These are phyloP conservation scores for Aspergillus ustus DNA, from an alignment of 2,329 filamentous ascomycete species.

Conservation along the genomic window DNA sequence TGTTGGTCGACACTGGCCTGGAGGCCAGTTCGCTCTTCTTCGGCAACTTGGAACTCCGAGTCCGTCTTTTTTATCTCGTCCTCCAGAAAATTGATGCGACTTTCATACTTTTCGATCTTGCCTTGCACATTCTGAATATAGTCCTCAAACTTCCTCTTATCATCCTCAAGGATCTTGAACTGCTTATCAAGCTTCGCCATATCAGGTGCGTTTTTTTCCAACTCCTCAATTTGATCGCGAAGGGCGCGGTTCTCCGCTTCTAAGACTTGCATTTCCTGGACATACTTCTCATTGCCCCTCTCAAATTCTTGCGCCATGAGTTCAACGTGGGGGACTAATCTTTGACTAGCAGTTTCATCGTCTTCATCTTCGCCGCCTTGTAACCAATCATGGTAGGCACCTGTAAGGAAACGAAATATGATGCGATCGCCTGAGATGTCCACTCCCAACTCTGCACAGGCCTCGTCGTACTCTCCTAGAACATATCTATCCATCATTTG, in stretches of 20 bases:
- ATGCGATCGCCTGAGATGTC: constrained; percentile 90
- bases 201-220: constrained; percentile 85
- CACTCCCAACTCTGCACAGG: constrained; percentile 82
- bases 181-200: constrained; percentile 83
- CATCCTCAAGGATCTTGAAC: constrained; percentile 92
- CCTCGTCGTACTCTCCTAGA: constrained; percentile 81
- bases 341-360: constrained; percentile 79
- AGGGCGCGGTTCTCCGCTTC: constrained; percentile 84
- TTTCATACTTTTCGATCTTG: constrained; percentile 87
- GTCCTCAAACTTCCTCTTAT: constrained; percentile 91
- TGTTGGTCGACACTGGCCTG: constrained; percentile 89
- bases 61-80: constrained; percentile 82
- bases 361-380: constrained; percentile 86
- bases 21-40: constrained; percentile 77
- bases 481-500: constrained; percentile 89
- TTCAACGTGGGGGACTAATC: constrained; percentile 82
- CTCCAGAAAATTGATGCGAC: constrained; percentile 78
- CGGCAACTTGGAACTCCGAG: constrained; percentile 75
- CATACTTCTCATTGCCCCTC: constrained; percentile 79
- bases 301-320: constrained; percentile 89
- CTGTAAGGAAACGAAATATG: constrained; percentile 88
- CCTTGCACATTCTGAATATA: constrained; percentile 86
- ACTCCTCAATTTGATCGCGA: constrained; percentile 82
- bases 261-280: constrained; percentile 79
- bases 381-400: constrained; percentile 91